Evolutionary conservation across 1,284 basidiomycete genomes (phyloP), one percentile per base, ranked within the genome.

Genomic region (Marasmius fiardii): DNA sequence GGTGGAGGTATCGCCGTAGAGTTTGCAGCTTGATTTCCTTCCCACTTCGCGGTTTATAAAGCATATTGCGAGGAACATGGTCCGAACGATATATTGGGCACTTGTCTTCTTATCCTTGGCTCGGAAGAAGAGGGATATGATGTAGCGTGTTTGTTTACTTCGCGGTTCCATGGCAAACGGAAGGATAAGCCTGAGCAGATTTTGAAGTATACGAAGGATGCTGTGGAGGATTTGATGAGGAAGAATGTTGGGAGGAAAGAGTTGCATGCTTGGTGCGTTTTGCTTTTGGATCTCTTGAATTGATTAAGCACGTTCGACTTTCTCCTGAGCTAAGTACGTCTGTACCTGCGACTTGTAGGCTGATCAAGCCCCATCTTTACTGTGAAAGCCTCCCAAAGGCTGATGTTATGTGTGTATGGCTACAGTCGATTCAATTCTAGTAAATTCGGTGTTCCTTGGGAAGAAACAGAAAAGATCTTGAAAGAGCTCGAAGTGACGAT

Each of bases 351-450:
- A n/a, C n/a, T n/a, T n/a, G n/a, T n/a, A n/a, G n/a, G n/a, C n/a
- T n/a, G n/a, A n/a, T n/a, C n/a, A n/a, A n/a, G n/a, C n/a, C n/a
- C n/a, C n/a, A n/a, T n/a, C n/a, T n/a, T n/a, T n/a, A n/a, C n/a
- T n/a, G n/a, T n/a, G n/a, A n/a, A n/a, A n/a, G n/a, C n/a, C n/a
- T n/a, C n/a, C n/a, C n/a, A n/a, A n/a, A n/a, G n/a, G n/a, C n/a
- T n/a, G n/a, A n/a, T n/a, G n/a, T n/a, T n/a, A n/a, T n/a, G n/a
- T n/a, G n/a, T n/a, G n/a, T n/a, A n/a, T n/a, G n/a, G n/a, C n/a
- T n/a, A n/a, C 3, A 75, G 72, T 54, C 73, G 71, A 18, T 71
- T 75, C 57, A 74, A 75, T 60, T 72, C 72, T 35, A 73, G 72
- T 21, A 73, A 69, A 56, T 74, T 75, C 63, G 71, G 65, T 12